Base-by-base conservation (phyloP, 805 yeast species). In the Sporopachydermia quercuum region DNA sequence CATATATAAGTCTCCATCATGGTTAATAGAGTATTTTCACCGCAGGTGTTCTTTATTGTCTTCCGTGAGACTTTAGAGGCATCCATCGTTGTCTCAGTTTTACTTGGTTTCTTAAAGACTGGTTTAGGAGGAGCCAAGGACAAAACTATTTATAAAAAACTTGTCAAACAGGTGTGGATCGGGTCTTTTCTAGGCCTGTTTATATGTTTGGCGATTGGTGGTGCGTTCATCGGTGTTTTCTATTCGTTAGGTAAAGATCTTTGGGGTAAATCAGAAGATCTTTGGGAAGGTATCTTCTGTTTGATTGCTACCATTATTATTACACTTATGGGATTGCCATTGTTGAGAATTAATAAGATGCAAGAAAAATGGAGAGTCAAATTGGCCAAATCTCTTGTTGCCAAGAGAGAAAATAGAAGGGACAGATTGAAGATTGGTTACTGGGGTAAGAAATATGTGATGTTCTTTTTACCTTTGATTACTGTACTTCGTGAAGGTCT, bases 201-300 rank as follows among this genome's bases (percentile, higher is more conserved):
- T 18, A 60, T 84, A 39, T 89, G 97, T 78, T 52, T 89, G 38
- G 68, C 74, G 41, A 65, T 89, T 46, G 98, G 98, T 58, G 79
- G 82, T 62, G 94, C 86, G 42, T 87, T 89, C 63, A 87, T 89
- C 57, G 98, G 94, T 60, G 86, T 85, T 16, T 89, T 84, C 65
- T 89, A 89, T 58, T 63, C 81, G 30, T 67, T 81, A 39, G 77
- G 79, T 47, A 72, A 72, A 40, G 93, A 89, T 70, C 71, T 89
- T 47, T 89, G 95, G 82, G 68, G 89, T 39, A 55, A 59, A 8
- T 76, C 94, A 15, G 98, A 89, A 59, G 96, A 89, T 58, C 60
- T 89, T 42, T 89, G 97, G 97, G 98, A 89, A 70, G 97, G 96
- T 66, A 68, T 84, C 42, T 86, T 89, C 57, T 83, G 93, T 62